phyloP scores from a whole-genome alignment of 495 filamentous ascomycete species.

The Oleoguttula mirabilis region DNA sequence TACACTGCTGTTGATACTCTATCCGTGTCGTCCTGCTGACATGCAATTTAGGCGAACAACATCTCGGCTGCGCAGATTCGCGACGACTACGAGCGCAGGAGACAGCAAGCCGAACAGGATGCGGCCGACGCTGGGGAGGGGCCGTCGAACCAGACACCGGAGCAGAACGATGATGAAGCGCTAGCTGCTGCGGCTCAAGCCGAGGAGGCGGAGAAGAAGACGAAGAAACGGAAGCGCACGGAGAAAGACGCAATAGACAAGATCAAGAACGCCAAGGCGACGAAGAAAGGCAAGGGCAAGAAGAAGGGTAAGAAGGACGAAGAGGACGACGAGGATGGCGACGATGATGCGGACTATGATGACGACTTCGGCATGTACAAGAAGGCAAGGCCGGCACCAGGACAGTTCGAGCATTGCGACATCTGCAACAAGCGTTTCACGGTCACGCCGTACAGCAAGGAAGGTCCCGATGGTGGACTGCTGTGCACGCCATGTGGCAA shows the following conservation, averaged over 20 bases:
- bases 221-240: conserved; percentile 50
- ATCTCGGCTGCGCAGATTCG: conserved; percentile 76
- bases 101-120: conserved; percentile 18
- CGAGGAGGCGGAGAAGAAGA: conserved; percentile 34
- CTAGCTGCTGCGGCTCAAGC: conserved; percentile 17
- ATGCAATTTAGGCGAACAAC: conserved; percentile 57
- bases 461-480: conserved; percentile 69
- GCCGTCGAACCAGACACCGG: conserved; percentile 7
- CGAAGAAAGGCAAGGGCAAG: conserved; percentile 39
- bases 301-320: conserved; percentile 26
- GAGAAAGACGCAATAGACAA: conserved; percentile 54
- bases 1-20: no score
- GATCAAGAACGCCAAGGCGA: conserved; percentile 59
- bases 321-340: conserved; percentile 37
- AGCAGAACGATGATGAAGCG: conserved; percentile 8
- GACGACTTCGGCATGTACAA: conserved; percentile 40
- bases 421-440: conserved; percentile 81
- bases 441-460: conserved; percentile 78
- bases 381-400: conserved; percentile 55
- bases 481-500: conserved; percentile 81
- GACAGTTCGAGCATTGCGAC: conserved; percentile 82
- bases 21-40: no score
- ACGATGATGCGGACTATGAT: conserved; percentile 36
- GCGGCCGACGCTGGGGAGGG: conserved; percentile 19
- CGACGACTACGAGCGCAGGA: conserved; percentile 40